Evolutionary conservation across 2,329 filamentous ascomycete species (phyloP), one percentile per base, ranked within the genome.

Genomic region (Diaporthe batatas): DNA sequence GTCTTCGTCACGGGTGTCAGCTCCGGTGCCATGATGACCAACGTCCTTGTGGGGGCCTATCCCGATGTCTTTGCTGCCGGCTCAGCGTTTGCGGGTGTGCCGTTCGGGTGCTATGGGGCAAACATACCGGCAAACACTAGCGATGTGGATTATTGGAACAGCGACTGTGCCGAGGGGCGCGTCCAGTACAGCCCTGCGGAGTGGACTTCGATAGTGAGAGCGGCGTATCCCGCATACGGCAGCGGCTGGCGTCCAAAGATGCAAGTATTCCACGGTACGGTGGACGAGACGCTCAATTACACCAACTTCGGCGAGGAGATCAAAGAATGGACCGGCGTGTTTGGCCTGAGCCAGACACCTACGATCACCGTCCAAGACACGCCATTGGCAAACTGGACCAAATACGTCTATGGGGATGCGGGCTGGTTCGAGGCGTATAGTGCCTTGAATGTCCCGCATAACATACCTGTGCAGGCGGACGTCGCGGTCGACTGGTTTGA

Each of bases 1-100:
- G 85, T 89, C 1, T 89, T 86, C 59, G 85, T 85, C 21, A 86
- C 85, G 1, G 87, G 87, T 18, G 81, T 83, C 44, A 86, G 83
- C 44, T 88, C 86, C 0, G 87, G 87, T 44, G 87, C 83, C 29
- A 89, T 89, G 87, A 89, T 89, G 87, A 88, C 86, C 73, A 85
- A 86, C 73, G 85, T 88, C 23, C 81, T 89, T 54, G 79, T 85
- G 2, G 87, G 84, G 3, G 82, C 85, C 4, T 89, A 89, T 75
- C 87, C 87, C 1, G 86, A 88, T 36, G 77, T 89, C 32, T 88
- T 88, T 76, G 84, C 83, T 1, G 87, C 86, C 1, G 86, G 85
- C 0, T 83, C 84, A 12, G 82, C 84, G 3, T 89, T 86, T 39
- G 79, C 82, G 0, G 82, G 82, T 75, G 85, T 83, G 29, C 81